phyloP scores from a whole-genome alignment of 2,329 filamentous ascomycete genomes.

The Colletotrichum tamarilloi region DNA sequence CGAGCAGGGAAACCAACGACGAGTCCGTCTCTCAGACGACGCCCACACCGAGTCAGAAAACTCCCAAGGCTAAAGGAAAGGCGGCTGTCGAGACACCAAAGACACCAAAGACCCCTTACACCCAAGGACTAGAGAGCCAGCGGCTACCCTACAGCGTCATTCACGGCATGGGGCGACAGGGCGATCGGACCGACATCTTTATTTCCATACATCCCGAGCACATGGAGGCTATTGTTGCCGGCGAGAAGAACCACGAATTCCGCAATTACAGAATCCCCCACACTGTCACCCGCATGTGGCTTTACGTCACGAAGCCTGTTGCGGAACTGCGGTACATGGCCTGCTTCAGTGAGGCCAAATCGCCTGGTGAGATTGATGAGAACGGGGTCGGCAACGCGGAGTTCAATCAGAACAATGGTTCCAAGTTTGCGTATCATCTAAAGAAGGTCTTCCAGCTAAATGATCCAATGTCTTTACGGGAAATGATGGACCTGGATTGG shows the following conservation, averaged over 20 bases:
- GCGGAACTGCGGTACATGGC: slow-evolving; percentile 70
- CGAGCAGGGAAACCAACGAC: slow-evolving; percentile 1
- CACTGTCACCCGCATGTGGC: slow-evolving; percentile 70
- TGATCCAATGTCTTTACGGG: slow-evolving; percentile 63
- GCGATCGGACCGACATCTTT: slow-evolving; percentile 64
- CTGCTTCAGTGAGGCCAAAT: slow-evolving; percentile 58
- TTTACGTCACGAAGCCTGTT: slow-evolving; percentile 62
- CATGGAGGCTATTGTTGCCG: slow-evolving; percentile 60
- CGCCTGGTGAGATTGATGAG: slow-evolving; percentile 59
- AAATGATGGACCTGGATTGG: slow-evolving; percentile 67
- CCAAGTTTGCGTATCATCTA: slow-evolving; percentile 63
- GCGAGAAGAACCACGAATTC: slow-evolving; percentile 65
- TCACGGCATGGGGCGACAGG: slow-evolving; percentile 59
- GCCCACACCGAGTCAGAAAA: slow-evolving; percentile 23
- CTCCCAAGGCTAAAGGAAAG: neutral
- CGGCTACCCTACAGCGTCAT: slow-evolving; percentile 62
- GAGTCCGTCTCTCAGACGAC: slow-evolving; percentile 25
- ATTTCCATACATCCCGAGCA: slow-evolving; percentile 60
- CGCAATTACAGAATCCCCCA: slow-evolving; percentile 66
- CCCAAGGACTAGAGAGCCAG: slow-evolving; percentile 58
- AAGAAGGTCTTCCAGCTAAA: slow-evolving; percentile 71
- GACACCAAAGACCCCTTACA: slow-evolving; percentile 43
- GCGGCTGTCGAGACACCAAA: slow-evolving; percentile 36
- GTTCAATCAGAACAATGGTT: slow-evolving; percentile 56
- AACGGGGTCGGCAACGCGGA: slow-evolving; percentile 62